Conservation (phyloP, 441 rosid genomes). For the Populus hybrid region DNA sequence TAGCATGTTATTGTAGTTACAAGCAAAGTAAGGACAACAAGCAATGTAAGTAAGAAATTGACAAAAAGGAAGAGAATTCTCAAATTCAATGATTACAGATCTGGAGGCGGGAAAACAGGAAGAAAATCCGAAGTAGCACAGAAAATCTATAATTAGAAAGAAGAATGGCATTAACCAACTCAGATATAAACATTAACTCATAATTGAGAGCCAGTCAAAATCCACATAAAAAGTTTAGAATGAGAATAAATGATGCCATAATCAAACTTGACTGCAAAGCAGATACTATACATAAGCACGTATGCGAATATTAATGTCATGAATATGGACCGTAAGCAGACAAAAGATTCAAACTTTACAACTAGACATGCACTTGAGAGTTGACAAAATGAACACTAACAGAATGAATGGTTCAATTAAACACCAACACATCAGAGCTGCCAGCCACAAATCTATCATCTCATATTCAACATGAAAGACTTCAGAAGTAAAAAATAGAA, state of each 20-base stretch:
- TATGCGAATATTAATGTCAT: not conserved
- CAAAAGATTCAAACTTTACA: not conserved
- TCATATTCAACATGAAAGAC: not conserved
- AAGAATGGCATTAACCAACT: not conserved
- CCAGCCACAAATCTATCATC: not conserved
- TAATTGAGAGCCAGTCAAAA: not conserved
- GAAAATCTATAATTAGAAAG: not conserved
- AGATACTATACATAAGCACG: not conserved
- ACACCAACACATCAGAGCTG: not conserved
- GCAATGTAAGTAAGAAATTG: not conserved
- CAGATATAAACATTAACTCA: not conserved
- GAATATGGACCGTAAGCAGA: not conserved
- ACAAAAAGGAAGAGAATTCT: not conserved
- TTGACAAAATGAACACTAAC: not conserved
- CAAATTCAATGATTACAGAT: no score
- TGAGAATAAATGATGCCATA: not conserved
- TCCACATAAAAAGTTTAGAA: not conserved
- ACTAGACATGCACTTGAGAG: not conserved
- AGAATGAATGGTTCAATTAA: not conserved
- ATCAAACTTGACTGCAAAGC: not conserved
- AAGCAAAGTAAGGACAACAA: no score
- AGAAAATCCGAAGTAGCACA: not conserved
- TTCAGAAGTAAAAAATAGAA: not conserved
- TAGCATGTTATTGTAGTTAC: no score
- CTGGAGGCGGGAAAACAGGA: not conserved